Evolutionary conservation across 805 yeast species (phyloP), one percentile per base, ranked within the genome.

Genomic region (Starmerella kuoi): DNA sequence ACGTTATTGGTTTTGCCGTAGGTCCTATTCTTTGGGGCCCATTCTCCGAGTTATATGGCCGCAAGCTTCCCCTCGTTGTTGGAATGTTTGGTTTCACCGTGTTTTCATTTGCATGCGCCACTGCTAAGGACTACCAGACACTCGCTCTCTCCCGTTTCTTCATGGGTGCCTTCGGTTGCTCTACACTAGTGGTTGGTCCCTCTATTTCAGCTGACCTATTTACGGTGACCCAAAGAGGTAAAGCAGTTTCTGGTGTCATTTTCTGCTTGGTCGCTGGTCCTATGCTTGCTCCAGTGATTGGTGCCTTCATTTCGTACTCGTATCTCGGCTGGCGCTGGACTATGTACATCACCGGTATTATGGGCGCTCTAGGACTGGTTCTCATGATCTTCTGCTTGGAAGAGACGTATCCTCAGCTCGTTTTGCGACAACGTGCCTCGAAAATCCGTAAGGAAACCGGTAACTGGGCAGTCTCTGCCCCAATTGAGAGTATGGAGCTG

Each of bases 391-490:
- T 64, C 58, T 36, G 43, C 54, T 22, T 47, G 48, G 23, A 61
- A 57, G 60, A 67, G 62, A 61, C 63, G 6, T 69, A 65, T 46
- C 60, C 57, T 7, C 61, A 62, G 17, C 49, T 54, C 0, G 76
- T 85, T 38, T 66, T 84, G 48, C 75, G 77, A 53, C 67, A 57
- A 31, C 73, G 78, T 56, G 95, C 95, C 17, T 61, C 60, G 41
- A 69, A 60, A 55, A 57, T 85, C 54, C 74, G 95, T 64, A 70
- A 72, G 54, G 79, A 77, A 58, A 81, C 95, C 5, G 87, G 91
- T 35, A 81, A 86, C 59, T 68, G 69, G 46, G 80, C 80, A 55
- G 82, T 83, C 49, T 84, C 85, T 84, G 83, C 96, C 19, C 93
- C 83, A 62, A 93, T 83, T 59, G 96, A 87, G 54, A 73, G 69